Percentiles rank a stretch among this genome's conserved stretches.
Evolutionary conservation across 805 yeast species (phyloP).

Genomic region (Priceomyces haplophilus): DNA sequence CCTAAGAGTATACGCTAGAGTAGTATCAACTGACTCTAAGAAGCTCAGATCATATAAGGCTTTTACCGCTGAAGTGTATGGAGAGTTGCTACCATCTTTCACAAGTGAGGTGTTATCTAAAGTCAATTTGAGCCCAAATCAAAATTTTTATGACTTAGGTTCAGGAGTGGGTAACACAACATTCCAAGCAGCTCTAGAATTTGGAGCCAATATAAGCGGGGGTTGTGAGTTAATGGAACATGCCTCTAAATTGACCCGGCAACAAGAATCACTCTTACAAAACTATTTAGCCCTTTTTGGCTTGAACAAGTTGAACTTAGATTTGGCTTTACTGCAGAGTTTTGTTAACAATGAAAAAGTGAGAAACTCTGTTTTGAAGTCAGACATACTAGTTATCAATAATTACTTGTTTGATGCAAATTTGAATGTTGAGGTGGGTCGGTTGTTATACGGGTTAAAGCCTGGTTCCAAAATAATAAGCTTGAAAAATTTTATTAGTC

Average conservation of each 20-base stretch:
- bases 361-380: slow-evolving; percentile 47
- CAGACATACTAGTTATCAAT: slow-evolving; percentile 75
- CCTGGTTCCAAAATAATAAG: slow-evolving; percentile 79
- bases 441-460: slow-evolving; percentile 58
- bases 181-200: slow-evolving; percentile 83
- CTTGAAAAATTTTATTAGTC: slow-evolving; percentile 74
- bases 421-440: slow-evolving; percentile 65
- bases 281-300: slow-evolving; percentile 65
- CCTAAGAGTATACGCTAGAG: slow-evolving; percentile 69
- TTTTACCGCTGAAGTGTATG: slow-evolving; percentile 87
- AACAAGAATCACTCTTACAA: slow-evolving; percentile 57
- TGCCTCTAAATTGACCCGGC: slow-evolving; percentile 65
- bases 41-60: slow-evolving; percentile 72
- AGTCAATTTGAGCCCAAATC: slow-evolving; percentile 51
- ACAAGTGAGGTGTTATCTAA: slow-evolving; percentile 59
- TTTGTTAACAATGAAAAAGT: slow-evolving; percentile 68
- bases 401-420: slow-evolving; percentile 81
- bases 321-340: slow-evolving; percentile 63
- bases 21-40: slow-evolving; percentile 70
- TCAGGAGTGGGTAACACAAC: slow-evolving; percentile 94
- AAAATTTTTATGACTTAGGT: slow-evolving; percentile 81
- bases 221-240: slow-evolving; percentile 90
- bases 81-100: slow-evolving; percentile 81
- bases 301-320: slow-evolving; percentile 51
- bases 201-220: slow-evolving; percentile 70